Conservation (phyloP, 805 yeast species). For the Wickerhamomyces alni region DNA sequence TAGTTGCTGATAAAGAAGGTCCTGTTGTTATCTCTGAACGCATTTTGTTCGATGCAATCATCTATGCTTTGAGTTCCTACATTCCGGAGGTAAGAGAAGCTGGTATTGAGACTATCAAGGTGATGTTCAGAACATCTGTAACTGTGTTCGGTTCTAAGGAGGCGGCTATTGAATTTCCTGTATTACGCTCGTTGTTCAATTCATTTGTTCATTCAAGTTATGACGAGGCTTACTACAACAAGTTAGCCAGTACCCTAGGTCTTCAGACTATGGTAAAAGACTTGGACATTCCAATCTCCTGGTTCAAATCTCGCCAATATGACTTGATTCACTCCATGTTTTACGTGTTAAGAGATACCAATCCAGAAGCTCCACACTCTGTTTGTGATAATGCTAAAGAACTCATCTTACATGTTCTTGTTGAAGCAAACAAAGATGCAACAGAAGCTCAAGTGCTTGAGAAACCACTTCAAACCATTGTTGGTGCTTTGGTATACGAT, state of each 20-base stretch:
- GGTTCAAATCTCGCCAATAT: conserved; percentile 73
- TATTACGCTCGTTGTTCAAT: conserved; percentile 69
- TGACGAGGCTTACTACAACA: conserved; percentile 79
- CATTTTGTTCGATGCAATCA: conserved; percentile 66
- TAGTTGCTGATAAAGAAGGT: conserved; percentile 78
- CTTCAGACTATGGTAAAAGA: conserved; percentile 67
- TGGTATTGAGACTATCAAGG: conserved; percentile 62
- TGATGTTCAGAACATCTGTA: conserved; percentile 54
- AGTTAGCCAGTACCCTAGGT: conserved; percentile 87
- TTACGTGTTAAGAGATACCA: conserved; percentile 86
- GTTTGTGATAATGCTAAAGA: conserved; percentile 69
- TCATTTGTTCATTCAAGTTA: conserved; percentile 88
- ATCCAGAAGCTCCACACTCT: conserved; percentile 77
- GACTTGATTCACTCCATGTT: conserved; percentile 83
- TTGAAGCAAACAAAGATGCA: conserved; percentile 57
- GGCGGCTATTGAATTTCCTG: conserved; percentile 64
- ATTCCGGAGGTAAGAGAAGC: conserved; percentile 60
- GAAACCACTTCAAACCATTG: conserved; percentile 72
- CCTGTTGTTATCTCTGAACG: conserved; percentile 61
- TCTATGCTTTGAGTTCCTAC: conserved; percentile 76
- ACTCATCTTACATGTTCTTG: conserved; percentile 57
- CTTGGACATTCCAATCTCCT: conserved; percentile 56
- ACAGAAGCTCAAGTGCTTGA: conserved; percentile 56
- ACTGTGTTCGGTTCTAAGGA: conserved; percentile 63
- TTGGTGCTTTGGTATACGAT: conserved; percentile 89